Evolutionary conservation across 1,139 yeast genomes (phyloP), one percentile per base, ranked within the genome.

Genomic region (Ashbya aceris): DNA sequence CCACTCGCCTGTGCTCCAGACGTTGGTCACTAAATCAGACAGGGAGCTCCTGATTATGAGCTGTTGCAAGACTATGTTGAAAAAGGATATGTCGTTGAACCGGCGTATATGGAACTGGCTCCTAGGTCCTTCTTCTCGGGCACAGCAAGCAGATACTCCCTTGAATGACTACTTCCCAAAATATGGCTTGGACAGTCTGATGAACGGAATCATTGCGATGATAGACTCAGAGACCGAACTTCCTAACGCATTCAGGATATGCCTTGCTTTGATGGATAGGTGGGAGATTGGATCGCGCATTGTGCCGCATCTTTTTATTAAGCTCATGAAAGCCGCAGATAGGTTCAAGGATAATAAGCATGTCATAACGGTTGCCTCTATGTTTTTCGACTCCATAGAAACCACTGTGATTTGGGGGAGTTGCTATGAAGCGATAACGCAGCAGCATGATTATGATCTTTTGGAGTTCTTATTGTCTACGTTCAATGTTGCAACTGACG

Each of bases 91-190:
- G 95, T 85, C 96, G 13, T 70, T 91, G 48, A 93, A 91, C 58
- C 71, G 97, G 60, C 73, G 99, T 51, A 69, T 91, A 27, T 89
- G 97, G 96, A 79, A 74, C 50, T 89, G 96, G 93, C 66, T 91
- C 8, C 64, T 89, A 36, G 97, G 97, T 0, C 93, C 96, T 8
- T 17, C 42, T 2, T 37, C 45, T 6, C 26, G 28, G 7, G 29
- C 31, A n/a, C 41, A 34, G 11, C 41, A 36, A n/a, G 32, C 36
- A 13, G 41, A 43, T 27, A 34, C 39, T 10, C 46, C 44, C 10
- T 36, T 42, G 38, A 27, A 48, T 45, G 82, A 48, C 56, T 89
- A 82, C 56, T 87, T 91, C 57, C 58, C 67, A 17, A 56, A 56
- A 7, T 69, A 71, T 56, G 95, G 87, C 0, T 60, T 75, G 31